Base-by-base conservation (phyloP, 1,284 basidiomycete genomes). In the Sparassis latifolia region DNA sequence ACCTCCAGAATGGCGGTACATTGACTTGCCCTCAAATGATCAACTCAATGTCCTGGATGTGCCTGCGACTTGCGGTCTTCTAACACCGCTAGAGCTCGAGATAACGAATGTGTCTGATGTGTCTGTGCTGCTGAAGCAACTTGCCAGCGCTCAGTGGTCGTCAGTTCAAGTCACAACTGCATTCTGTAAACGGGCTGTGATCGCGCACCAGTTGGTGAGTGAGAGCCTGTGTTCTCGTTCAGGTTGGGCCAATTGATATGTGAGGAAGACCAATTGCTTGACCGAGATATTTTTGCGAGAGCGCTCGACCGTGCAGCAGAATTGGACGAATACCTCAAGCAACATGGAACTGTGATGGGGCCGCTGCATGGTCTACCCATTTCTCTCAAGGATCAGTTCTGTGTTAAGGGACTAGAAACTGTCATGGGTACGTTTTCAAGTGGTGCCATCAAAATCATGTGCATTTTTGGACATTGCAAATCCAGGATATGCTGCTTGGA, bases 141-240 rank as follows among this genome's bases (percentile, higher is more conserved):
- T 88, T 4, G 72, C 74, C n/a, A 63, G 57, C 2, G 74, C 73
- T 4, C 59, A 69, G 29, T 86, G 81, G 79, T 75, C 80, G 2
- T 75, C 84, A 5, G 71, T 84, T 1, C 77, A 82, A 47, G 86
- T 89, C 33, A 82, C 82, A 0, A 82, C 76, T 3, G 85, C 89
- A 0, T 92, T 86, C 65, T 81, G 81, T 63, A 92, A 92, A 69
- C 75, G 89, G 27, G 86, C 90, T 0, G 74, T 88, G 43, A 68
- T 92, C 44, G 89, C 90, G 0, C 89, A 92, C 52, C 90, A 92
- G 63, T 66, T 90, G 12, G 90, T 90, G 28, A 37, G 42, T 20
- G 39, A 32, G 9, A 57, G 69, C 42, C 50, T 38, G 37, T 35
- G 30, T 58, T 33, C 41, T 58, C 63, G 47, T 59, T 31, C 35